phyloP scores from a whole-genome alignment of 768 basidiomycete species.

The Lepiota venenata region DNA sequence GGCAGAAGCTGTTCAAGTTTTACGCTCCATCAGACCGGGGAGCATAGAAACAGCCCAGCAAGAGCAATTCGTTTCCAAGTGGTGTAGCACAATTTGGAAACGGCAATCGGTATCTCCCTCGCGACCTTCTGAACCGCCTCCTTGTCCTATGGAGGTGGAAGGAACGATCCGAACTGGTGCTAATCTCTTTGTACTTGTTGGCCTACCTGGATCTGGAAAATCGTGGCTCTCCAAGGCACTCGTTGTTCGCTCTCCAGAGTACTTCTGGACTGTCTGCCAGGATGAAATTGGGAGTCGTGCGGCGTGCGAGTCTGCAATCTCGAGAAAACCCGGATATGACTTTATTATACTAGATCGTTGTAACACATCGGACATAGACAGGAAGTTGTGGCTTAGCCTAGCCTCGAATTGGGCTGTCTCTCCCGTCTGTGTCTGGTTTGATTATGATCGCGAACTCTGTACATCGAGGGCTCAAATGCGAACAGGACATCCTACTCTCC shows the following conservation, averaged over 20 bases:
- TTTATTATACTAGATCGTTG: constrained; percentile 54
- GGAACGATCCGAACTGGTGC: constrained; percentile 29
- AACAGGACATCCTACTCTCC: constrained; percentile 55
- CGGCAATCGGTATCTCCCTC: constrained; percentile 48
- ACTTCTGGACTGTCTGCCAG: constrained; percentile 49
- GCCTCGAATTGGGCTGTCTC: constrained; percentile 42
- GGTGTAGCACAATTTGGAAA: constrained; percentile 59
- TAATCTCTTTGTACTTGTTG: constrained; percentile 54
- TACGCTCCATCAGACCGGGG: constrained; percentile 51
- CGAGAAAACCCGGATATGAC: constrained; percentile 29
- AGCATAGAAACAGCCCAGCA: constrained; percentile 56
- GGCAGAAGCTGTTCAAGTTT: constrained; percentile 39
- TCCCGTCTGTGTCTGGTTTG: constrained; percentile 54
- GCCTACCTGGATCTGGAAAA: constrained; percentile 61
- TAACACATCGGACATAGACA: constrained; percentile 45
- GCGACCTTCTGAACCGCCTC: constrained; percentile 45
- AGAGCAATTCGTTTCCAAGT: constrained; percentile 54
- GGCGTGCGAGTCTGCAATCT: constrained; percentile 49
- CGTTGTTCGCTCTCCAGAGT: constrained; percentile 36
- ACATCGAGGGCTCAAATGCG: constrained; percentile 52
- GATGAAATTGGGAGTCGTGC: constrained; percentile 52
- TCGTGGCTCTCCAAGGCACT: constrained; percentile 51
- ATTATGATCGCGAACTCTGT: constrained; percentile 48
- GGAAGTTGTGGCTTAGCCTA: constrained; percentile 47
- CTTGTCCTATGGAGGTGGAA: constrained; percentile 42